A percentile compares a stretch with the other conserved stretches of the same genome.
phyloP scores from a whole-genome alignment of 106 monocot species.

The Hemerocallis citrina region DNA sequence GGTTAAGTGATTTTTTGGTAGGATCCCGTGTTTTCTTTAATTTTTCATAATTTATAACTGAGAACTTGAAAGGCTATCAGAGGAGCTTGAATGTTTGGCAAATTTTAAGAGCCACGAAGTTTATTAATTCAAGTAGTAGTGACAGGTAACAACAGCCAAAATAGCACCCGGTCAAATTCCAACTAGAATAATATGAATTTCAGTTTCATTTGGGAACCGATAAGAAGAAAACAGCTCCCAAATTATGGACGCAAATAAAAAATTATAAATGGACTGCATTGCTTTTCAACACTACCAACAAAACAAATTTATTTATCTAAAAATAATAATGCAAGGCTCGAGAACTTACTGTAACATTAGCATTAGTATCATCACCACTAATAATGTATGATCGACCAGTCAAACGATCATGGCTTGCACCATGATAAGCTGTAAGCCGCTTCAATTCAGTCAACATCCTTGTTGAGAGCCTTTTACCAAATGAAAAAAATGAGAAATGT shows the following conservation, averaged over 20 bases:
- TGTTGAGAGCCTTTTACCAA: constrained; percentile 62
- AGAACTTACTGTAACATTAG: constrained; percentile 79
- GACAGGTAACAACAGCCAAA: background rate
- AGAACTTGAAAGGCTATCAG: too few species aligned
- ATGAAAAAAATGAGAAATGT: constrained; percentile 76
- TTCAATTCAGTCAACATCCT: constrained; percentile 53
- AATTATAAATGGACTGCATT: background rate
- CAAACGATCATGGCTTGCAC: constrained; percentile 64
- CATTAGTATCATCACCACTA: constrained; percentile 34
- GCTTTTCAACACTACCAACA: background rate
- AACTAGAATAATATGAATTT: background rate
- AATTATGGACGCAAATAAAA: background rate
- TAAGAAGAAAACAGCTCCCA: too few species aligned
- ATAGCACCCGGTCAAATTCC: background rate
- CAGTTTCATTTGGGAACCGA: background rate
- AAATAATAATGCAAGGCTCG: background rate
- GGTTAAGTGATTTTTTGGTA: background rate
- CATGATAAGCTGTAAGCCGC: constrained; percentile 60
- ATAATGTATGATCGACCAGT: constrained; percentile 64
- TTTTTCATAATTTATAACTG: background rate
- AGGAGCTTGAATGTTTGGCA: background rate
- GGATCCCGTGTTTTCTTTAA: background rate
- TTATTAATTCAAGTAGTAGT: background rate
- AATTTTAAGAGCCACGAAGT: background rate
- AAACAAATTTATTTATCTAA: background rate